A percentile compares a stretch with the other conserved stretches of the same genome.
These are phyloP conservation scores for Paraleonurus japonicus DNA, from an alignment of 257 asterid species.

Conservation along the genomic window DNA sequence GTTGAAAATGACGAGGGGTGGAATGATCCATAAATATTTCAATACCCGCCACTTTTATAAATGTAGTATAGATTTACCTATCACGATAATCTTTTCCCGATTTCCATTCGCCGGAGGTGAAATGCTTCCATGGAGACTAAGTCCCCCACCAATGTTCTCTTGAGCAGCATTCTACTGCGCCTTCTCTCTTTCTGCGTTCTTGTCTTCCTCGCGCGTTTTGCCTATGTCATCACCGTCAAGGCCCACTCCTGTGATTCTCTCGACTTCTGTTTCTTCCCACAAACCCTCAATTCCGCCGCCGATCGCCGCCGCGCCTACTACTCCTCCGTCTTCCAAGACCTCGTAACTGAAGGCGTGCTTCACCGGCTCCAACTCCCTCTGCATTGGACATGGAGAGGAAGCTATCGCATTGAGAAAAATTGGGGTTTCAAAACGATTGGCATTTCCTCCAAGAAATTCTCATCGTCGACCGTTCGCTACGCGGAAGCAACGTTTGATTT, in stretches of 20 bases:
- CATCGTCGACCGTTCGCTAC: conserved; percentile 27
- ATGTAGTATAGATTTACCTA: too few relatives aligned
- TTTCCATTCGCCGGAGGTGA: conserved; percentile 12
- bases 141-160: conserved; percentile 21
- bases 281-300: conserved; percentile 11
- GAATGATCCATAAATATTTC: too few relatives aligned
- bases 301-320: conserved; percentile 34
- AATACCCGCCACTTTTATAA: too few relatives aligned
- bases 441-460: conserved; percentile 34
- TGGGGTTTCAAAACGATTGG: conserved; percentile 46
- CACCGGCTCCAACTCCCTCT: conserved; percentile 41
- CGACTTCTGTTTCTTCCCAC: conserved; percentile 40
- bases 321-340: conserved; percentile 51
- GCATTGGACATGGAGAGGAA: conserved; percentile 46
- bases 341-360: conserved; percentile 42
- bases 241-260: conserved; percentile 39
- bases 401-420: conserved; percentile 44
- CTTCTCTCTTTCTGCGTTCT: conserved; percentile 55
- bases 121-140: conserved; percentile 43
- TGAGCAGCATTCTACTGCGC: conserved; percentile 50
- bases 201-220: conserved; percentile 51
- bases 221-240: conserved; percentile 50
- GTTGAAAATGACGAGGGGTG: too few relatives aligned
- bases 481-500: conserved; percentile 43
- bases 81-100: neutral